Base-by-base conservation (phyloP, 805 yeast species). In the Nakazawaea sp. region DNA sequence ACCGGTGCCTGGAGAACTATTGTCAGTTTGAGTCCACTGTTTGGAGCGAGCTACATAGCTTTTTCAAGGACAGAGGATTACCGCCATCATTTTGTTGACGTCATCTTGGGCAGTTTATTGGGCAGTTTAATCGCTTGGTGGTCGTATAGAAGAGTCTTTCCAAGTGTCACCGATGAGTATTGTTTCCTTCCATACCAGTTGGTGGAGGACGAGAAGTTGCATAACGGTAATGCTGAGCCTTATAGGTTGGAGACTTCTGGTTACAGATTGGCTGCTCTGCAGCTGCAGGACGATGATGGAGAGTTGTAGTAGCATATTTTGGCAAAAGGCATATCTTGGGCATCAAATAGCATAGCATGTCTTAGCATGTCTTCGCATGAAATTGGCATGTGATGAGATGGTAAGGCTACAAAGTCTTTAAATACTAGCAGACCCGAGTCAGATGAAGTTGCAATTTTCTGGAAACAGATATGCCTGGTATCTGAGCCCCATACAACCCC, bases 51-150 rank as follows among this genome's bases (percentile, higher is more conserved):
- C 1, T 67, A 80, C 45, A 78, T 90, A 47, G 97, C 97, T 0
- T 58, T 85, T 31, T 77, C 92, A 27, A 72, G 98, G 49, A 85
- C 96, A 1, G 81, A 83, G 50, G 98, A 90, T 59, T 89, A 89
- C 59, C 71, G 97, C 55, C 98, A 90, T 53, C 97, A 90, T 59
- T 87, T 85, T 52, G 64, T 84, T 13, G 98, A 90, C 57, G 81
- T 92, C 1, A 48, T 82, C 2, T 51, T 81, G 12, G 98, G 98
- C 3, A 65, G 82, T 20, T 13, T 65, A 1, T 52, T 90, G 3
- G 98, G 98, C 1, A 44, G 61, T 4, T 41, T 62, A 2, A 58
- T 81, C 24, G 90, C 89, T 0, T 62, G 59, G 56, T 68, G 74
- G 68, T 61, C 73, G 18, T 80, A 79, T 46, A 55, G 68, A 46